Conservation (phyloP, 257 asterid genomes). For the Lantana camara region DNA sequence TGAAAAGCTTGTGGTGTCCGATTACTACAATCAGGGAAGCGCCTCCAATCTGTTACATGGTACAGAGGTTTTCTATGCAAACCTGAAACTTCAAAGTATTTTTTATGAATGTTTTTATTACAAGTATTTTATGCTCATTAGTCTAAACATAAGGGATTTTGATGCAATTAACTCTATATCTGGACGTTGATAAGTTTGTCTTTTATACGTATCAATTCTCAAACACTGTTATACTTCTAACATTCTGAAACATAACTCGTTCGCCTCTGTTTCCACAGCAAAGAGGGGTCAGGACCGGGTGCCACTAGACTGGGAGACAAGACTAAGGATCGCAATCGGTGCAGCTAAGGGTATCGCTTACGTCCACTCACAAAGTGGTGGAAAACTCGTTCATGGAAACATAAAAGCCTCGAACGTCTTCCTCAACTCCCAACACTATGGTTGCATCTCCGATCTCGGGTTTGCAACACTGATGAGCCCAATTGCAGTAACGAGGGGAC, state of each 20-base stretch:
- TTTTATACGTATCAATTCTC: neutral
- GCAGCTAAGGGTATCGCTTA: conserved; percentile 54
- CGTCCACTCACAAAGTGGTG: conserved; percentile 47
- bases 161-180: no score
- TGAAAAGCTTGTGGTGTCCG: conserved; percentile 79
- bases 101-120: no score
- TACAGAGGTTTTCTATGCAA: conserved; percentile 23
- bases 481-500: conserved; percentile 23
- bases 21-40: conserved; percentile 52
- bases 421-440: conserved; percentile 49
- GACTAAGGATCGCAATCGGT: conserved; percentile 46
- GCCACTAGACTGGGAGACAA: conserved; percentile 60
- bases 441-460: conserved; percentile 59
- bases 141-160: no score
- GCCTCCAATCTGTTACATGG: conserved; percentile 43
- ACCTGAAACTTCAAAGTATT: no score
- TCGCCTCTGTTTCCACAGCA: conserved; percentile 37
- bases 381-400: conserved; percentile 69
- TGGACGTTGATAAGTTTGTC: no score
- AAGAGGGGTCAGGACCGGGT: conserved; percentile 45
- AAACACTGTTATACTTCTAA: neutral
- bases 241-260: neutral
- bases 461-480: conserved; percentile 49
- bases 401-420: conserved; percentile 66
- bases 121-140: no score